Base-by-base conservation (phyloP, 2,329 filamentous ascomycete genomes). In the Ophiostoma sp. region DNA sequence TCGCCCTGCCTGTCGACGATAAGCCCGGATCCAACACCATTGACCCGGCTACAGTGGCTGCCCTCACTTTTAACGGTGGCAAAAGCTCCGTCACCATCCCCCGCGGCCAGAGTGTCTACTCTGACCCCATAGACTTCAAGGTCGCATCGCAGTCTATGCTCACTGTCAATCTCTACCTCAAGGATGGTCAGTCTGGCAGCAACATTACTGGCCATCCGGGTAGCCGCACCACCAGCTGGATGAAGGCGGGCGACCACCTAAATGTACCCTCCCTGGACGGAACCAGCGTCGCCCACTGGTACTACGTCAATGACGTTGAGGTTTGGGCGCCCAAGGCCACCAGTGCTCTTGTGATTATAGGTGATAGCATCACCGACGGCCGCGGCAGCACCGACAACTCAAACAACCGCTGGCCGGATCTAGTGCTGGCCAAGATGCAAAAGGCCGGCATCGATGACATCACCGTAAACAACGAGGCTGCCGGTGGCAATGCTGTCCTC, bases 211-310 rank as follows among this genome's bases (percentile, higher is more conserved):
- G 44, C 20, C 44, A 48, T 17, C 44, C 44, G 17, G 44, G 44
- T 8, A 48, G 44, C 7, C 44, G 44, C 44, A 48, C 44, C 17
- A 48, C 44, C 17, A 48, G 44, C 44, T 48, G 44, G 44, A 48
- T 48, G 6, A 48, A 48, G 44, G 17, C 44, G 8, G 44, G 44
- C 17, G 44, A n/a, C 44, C 44, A 48, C 44, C 17, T 48, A 5
- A 48, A 48, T 48, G 44, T 17, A n/a, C 44, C 44, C 7, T 4
- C 44, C 44, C 44, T 48, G 15, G 8, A 48, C 7, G 52, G 52
- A 15, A 57, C 52, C 52, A 57, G 52, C 23, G 52, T 57, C 52
- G 52, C 27, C 23, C 52, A 57, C 52, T 57, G 52, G 52, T 57
- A 57, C 52, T 57, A 57, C 13, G 23, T 57, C 7, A 57, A 57